These are phyloP conservation scores for Sphaerulina populicola DNA, from an alignment of 2,329 filamentous ascomycete genomes.

Conservation along the genomic window DNA sequence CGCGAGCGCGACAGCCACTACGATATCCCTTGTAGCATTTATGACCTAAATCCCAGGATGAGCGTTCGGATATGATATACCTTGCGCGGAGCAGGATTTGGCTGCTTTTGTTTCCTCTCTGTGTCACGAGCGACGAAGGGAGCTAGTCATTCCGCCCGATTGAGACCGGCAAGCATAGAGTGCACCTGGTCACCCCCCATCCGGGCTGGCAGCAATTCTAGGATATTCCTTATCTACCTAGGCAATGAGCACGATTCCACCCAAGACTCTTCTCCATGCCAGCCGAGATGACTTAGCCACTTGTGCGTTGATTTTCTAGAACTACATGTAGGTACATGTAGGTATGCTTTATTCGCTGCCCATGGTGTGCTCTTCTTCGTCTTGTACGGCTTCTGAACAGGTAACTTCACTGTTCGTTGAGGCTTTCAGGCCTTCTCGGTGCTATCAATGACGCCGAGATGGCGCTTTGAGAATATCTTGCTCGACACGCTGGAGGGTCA, in stretches of 20 bases:
- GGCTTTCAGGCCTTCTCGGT: constrained; percentile 32
- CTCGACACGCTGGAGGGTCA: constrained; percentile 24
- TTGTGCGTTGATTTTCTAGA: not conserved
- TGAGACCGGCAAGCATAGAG: not conserved
- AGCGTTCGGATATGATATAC: constrained; percentile 6
- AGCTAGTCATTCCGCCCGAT: not conserved
- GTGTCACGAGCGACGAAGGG: not conserved
- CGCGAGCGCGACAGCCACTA: not conserved
- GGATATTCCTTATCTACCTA: not conserved
- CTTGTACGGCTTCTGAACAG: constrained; percentile 28
- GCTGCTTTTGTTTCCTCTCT: constrained; percentile 4
- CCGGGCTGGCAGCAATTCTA: not conserved
- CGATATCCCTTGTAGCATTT: not conserved
- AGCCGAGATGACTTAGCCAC: too few species aligned
- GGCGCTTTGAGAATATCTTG: constrained; percentile 45
- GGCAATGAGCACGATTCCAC: not conserved
- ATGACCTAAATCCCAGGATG: not conserved
- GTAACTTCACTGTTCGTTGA: constrained; percentile 37
- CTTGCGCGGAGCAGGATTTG: not conserved
- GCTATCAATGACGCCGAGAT: constrained; percentile 44
- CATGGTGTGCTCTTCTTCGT: constrained; percentile 4
- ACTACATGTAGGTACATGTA: too few species aligned
- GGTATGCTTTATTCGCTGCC: not conserved
- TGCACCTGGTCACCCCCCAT: not conserved
- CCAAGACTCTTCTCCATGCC: not conserved